These are phyloP conservation scores for Beta macrorhiza DNA, from an alignment of 179 eudicot genomes.

Conservation along the genomic window DNA sequence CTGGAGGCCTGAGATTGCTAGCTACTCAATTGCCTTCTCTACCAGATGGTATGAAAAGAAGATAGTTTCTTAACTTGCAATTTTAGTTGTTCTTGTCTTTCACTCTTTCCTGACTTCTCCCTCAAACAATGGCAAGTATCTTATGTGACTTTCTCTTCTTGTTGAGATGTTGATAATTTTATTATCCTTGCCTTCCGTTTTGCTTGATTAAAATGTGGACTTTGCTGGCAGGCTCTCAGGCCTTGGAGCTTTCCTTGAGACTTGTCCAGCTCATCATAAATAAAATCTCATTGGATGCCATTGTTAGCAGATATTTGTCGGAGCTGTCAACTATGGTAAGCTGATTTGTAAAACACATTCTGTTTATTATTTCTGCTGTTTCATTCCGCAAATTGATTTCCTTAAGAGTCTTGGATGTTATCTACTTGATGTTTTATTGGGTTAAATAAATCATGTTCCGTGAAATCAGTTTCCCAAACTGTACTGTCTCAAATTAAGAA, in stretches of 20 bases:
- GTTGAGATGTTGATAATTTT: not conserved
- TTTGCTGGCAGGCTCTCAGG: slow-evolving; percentile 54
- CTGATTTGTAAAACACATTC: not conserved
- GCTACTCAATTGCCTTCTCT: slow-evolving; percentile 57
- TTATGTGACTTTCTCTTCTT: not conserved
- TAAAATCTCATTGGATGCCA: slow-evolving; percentile 45
- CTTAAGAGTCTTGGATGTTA: not conserved
- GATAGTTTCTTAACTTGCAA: not conserved
- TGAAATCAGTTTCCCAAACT: too few species aligned
- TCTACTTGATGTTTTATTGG: not conserved
- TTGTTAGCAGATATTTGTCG: slow-evolving; percentile 42
- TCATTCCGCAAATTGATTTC: not conserved
- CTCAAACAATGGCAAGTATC: not conserved
- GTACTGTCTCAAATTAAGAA: not conserved
- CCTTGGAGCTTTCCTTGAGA: slow-evolving; percentile 54
- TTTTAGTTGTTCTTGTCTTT: not conserved
- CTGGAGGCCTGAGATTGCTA: slow-evolving; percentile 60
- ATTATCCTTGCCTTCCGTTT: not conserved
- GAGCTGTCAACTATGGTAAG: slow-evolving; percentile 66
- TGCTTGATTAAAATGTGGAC: not conserved
- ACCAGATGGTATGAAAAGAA: slow-evolving; percentile 52
- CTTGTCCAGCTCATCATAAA: slow-evolving; percentile 55
- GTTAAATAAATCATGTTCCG: not conserved
- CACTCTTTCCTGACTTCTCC: not conserved
- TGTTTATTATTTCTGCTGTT: not conserved